phyloP scores from a whole-genome alignment of 2,329 filamentous ascomycete species.

The Lachnum nothofagi region DNA sequence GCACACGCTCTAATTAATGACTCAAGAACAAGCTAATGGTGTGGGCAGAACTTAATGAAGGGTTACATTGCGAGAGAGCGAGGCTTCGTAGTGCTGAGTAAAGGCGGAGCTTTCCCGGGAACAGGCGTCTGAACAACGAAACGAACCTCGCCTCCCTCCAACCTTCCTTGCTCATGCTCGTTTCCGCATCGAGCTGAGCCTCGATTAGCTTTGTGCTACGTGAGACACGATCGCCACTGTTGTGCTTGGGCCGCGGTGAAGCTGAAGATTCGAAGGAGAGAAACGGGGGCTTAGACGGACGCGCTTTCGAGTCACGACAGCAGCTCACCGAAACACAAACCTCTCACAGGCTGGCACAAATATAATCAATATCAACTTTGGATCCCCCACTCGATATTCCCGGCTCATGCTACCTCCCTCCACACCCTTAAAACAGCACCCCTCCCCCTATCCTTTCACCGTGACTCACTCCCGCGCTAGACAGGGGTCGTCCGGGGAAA shows the following conservation, averaged over 20 bases:
- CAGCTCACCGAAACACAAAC: background rate
- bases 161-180: background rate
- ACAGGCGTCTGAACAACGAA: constrained; percentile 57
- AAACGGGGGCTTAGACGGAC: background rate
- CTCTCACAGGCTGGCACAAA: background rate
- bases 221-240: background rate
- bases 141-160: background rate
- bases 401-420: background rate
- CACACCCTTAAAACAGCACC: background rate
- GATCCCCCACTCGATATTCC: background rate
- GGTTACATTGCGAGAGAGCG: constrained; percentile 93
- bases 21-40: constrained; percentile 11
- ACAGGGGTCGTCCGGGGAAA: background rate
- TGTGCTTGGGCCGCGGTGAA: background rate
- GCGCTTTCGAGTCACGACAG: background rate
- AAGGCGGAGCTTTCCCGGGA: constrained; percentile 87
- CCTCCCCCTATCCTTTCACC: background rate
- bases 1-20: constrained; percentile 5
- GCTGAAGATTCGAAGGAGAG: background rate
- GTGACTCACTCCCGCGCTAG: constrained; percentile 12
- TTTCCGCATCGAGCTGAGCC: background rate
- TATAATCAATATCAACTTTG: no score
- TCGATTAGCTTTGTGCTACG: background rate
- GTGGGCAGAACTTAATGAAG: constrained; percentile 61
- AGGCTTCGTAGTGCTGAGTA: constrained; percentile 86